phyloP scores from a whole-genome alignment of 2,329 filamentous ascomycete genomes.

The Sphaerulina vaccinii region DNA sequence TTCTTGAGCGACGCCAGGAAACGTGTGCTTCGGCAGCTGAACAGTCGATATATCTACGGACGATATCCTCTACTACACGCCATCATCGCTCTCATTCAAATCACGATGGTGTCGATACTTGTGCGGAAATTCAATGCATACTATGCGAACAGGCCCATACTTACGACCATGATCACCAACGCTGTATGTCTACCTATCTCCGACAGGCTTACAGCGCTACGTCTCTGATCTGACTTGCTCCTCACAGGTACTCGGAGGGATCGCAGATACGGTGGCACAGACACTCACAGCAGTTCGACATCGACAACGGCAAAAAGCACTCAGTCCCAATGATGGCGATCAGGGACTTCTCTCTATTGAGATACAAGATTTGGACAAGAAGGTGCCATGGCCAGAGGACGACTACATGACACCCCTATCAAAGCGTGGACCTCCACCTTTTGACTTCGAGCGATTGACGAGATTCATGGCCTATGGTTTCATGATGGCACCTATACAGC shows the following conservation, averaged over 20 bases:
- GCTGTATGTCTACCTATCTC: conserved; percentile 59
- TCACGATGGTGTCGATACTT: conserved; percentile 79
- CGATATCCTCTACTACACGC: conserved; percentile 84
- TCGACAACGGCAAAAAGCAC: conserved; percentile 41
- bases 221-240: conserved; percentile 2
- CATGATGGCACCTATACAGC: conserved; percentile 91
- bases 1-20: neutral
- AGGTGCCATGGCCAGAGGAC: conserved; percentile 64
- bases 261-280: conserved; percentile 95
- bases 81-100: conserved; percentile 81
- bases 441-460: conserved; percentile 92
- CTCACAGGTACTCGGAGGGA: conserved; percentile 73
- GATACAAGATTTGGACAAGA: conserved; percentile 81
- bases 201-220: conserved; percentile 7
- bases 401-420: conserved; percentile 64
- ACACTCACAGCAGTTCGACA: conserved; percentile 80
- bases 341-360: conserved; percentile 79
- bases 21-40: conserved; percentile 52
- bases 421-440: conserved; percentile 69
- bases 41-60: conserved; percentile 71
- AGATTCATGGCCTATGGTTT: conserved; percentile 98
- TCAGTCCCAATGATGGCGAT: conserved; percentile 58
- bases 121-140: conserved; percentile 88
- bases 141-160: conserved; percentile 89
- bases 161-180: conserved; percentile 99